Evolutionary conservation across 805 yeast species (phyloP), one percentile per base, ranked within the genome.

Genomic region (Ogataea angusta): DNA sequence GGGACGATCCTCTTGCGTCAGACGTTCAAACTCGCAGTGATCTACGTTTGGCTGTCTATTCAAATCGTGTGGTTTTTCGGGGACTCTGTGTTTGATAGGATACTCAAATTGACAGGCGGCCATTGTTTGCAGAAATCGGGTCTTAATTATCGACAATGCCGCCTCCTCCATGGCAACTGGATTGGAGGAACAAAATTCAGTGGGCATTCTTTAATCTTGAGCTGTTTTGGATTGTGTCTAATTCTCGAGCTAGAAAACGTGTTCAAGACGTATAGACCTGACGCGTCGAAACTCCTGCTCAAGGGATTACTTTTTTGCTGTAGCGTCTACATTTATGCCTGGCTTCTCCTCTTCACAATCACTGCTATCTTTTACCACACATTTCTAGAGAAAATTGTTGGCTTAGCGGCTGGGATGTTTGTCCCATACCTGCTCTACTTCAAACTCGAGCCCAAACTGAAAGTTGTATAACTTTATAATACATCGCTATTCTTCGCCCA

Each of bases 321-420:
- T 6, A 17, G 22, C 4, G 13, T 36, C 6, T 46, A 64, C 25
- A 34, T 65, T 7, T 19, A 37, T 2, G 40, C 60, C 10, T 74
- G 78, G 78, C 52, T 58, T 43, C 41, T 58, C 3, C 59, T 72
- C 56, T 70, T 63, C 45, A 38, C 61, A 6, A 59, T 73, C 18
- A 76, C 81, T 5, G 61, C 72, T 26, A 47, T 74, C 15, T 75
- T 73, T 49, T 76, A 70, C 54, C 81, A 76, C 49, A 71, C 78
- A 4, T 34, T 67, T 6, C 36, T 57, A 2, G 81, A 76, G 49
- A 72, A 74, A 42, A 40, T 71, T 7, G 62, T 66, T 6, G 80
- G 80, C 4, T 35, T 70, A 9, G 12, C 54, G 0, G 58, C 67
- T 40, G 80, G 77, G 0, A 31, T 64, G 24, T 24, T 54, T 1